Conservation (phyloP, 176 grass and related monocot species). For the Thalia dealbata region DNA sequence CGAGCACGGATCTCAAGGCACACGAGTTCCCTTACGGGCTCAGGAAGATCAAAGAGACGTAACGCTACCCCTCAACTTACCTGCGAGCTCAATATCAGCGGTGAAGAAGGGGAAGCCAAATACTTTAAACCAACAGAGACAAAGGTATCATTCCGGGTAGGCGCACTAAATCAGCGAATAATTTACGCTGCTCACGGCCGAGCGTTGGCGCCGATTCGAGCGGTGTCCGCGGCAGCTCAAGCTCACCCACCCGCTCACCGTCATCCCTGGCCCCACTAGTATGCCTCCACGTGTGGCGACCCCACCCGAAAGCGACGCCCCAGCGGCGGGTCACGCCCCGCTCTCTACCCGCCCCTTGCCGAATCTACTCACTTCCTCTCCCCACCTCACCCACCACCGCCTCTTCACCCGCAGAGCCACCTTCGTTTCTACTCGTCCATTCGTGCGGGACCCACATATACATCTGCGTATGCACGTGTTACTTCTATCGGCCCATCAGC, state of each 20-base stretch:
- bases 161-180: too few species aligned
- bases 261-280: not conserved
- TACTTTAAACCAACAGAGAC: too few species aligned
- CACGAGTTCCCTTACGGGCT: too few species aligned
- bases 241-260: not conserved
- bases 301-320: not conserved
- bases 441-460: not conserved
- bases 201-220: not conserved
- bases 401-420: not conserved
- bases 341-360: not conserved
- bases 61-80: too few species aligned
- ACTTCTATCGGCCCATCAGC: not conserved
- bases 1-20: too few species aligned
- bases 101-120: too few species aligned
- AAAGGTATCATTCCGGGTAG: too few species aligned
- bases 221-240: not conserved
- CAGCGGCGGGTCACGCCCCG: not conserved
- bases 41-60: too few species aligned
- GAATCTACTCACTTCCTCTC: not conserved
- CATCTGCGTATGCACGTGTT: too few species aligned
- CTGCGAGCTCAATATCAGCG: too few species aligned
- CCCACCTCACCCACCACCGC: too few species aligned
- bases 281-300: not conserved
- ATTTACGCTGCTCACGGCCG: not conserved
- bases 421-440: not conserved